These are phyloP conservation scores for Stachybotrys elegans DNA, from an alignment of 2,329 filamentous ascomycete species.

Conservation along the genomic window DNA sequence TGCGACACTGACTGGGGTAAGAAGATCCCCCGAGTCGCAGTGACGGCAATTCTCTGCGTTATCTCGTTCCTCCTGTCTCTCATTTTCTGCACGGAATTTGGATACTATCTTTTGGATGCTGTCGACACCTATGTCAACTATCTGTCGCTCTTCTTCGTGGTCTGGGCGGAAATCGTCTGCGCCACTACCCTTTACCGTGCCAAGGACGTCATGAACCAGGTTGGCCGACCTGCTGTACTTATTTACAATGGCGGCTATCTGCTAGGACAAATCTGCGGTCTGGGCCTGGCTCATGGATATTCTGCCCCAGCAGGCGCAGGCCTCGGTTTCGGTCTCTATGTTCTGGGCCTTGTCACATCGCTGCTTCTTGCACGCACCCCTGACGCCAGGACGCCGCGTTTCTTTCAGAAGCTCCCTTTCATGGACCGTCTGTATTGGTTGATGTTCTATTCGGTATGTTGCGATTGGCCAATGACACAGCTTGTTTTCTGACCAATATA, in stretches of 20 bases:
- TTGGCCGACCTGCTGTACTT: conserved; percentile 32
- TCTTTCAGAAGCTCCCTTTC: conserved; percentile 34
- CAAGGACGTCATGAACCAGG: conserved; percentile 35
- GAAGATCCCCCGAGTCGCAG: conserved; percentile 27
- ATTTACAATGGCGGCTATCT: conserved; percentile 44
- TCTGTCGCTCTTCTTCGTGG: conserved; percentile 43
- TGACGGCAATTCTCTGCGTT: conserved; percentile 40
- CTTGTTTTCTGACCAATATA: conserved; percentile 14
- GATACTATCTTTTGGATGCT: conserved; percentile 45
- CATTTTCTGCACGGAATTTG: conserved; percentile 49
- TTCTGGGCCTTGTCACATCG: conserved; percentile 26
- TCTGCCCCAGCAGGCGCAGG: conserved; percentile 36
- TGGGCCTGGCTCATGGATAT: conserved; percentile 39
- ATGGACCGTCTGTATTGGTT: conserved; percentile 43
- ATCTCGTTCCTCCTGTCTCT: conserved; percentile 43
- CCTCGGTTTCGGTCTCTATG: conserved; percentile 43
- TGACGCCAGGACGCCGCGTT: conserved; percentile 27
- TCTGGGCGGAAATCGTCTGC: conserved; percentile 43
- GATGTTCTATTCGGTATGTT: conserved; percentile 46
- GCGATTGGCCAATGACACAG: not conserved
- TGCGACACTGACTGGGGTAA: conserved; percentile 37
- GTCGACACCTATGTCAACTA: conserved; percentile 50
- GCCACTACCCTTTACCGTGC: conserved; percentile 47
- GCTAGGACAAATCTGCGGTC: conserved; percentile 40
- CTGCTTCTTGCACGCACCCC: conserved; percentile 35